A percentile compares a stretch with the other conserved stretches of the same genome.
These are phyloP conservation scores for Alternaria consortialis DNA, from an alignment of 2,329 filamentous ascomycete genomes.

Conservation along the genomic window DNA sequence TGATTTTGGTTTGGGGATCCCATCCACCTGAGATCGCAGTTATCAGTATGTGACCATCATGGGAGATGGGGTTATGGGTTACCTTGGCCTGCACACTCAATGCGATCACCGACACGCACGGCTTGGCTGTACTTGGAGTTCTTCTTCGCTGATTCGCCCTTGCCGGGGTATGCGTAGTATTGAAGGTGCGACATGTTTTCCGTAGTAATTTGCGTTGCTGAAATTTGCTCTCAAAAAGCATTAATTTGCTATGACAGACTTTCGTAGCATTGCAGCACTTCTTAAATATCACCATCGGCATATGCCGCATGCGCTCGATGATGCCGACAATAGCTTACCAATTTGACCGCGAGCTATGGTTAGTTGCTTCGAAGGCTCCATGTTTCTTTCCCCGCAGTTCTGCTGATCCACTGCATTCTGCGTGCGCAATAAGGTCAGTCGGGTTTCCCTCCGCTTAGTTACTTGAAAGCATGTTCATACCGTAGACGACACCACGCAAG, in stretches of 20 bases:
- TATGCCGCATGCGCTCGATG: background rate
- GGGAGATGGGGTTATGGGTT: background rate
- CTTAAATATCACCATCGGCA: background rate
- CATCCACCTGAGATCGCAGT: constrained; percentile 43
- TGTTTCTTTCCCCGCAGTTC: background rate
- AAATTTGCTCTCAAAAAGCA: too few relatives aligned
- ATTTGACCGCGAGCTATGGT: background rate
- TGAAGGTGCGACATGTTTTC: constrained; percentile 29
- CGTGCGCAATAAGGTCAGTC: too few relatives aligned
- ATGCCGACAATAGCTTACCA: background rate
- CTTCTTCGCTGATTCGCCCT: constrained; percentile 49
- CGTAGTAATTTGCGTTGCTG: too few relatives aligned
- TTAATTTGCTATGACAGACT: background rate
- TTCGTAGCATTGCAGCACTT: background rate
- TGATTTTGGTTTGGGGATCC: constrained; percentile 34
- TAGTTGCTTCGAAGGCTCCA: background rate
- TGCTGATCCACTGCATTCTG: background rate
- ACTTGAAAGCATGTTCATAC: too few relatives aligned
- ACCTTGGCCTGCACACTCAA: constrained; percentile 52
- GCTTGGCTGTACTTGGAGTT: constrained; percentile 48
- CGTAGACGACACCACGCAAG: too few relatives aligned
- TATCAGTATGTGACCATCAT: background rate
- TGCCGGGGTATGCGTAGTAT: constrained; percentile 53
- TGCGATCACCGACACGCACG: constrained; percentile 47
- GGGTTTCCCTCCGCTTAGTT: too few relatives aligned